Percentiles rank a stretch among this genome's conserved stretches.
phyloP scores from a whole-genome alignment of 164 flowering plant genomes.

The Platanus orientalis region DNA sequence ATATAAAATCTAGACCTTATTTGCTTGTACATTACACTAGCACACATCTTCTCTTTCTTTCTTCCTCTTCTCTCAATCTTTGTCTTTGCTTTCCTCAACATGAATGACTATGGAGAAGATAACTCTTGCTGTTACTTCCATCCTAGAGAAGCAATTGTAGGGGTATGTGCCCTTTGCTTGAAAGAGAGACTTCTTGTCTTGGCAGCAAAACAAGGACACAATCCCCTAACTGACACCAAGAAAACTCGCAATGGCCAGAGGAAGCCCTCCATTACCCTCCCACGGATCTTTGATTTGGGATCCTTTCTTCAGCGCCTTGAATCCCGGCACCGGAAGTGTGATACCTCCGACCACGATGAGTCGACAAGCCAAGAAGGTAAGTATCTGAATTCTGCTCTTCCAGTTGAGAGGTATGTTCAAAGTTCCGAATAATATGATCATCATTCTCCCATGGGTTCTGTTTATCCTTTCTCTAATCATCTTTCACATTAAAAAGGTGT shows the following conservation, averaged over 20 bases:
- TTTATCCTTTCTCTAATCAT: background rate
- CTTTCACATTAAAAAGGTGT: background rate
- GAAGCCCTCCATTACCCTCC: constrained; percentile 24
- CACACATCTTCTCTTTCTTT: background rate
- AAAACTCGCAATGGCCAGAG: constrained; percentile 8
- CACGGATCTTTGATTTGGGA: constrained; percentile 58
- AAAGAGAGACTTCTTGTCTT: constrained; percentile 73
- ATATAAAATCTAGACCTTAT: background rate
- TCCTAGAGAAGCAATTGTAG: constrained; percentile 46
- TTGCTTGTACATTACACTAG: background rate
- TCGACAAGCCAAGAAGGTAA: constrained; percentile 69
- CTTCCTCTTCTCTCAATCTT: background rate
- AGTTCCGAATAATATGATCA: background rate
- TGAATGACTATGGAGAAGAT: constrained; percentile 40
- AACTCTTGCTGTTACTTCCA: constrained; percentile 53
- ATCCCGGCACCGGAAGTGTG: constrained; percentile 36
- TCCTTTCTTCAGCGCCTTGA: constrained; percentile 59
- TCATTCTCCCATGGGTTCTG: background rate
- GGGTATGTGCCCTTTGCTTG: constrained; percentile 76
- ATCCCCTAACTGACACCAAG: background rate
- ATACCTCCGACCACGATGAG: constrained; percentile 18
- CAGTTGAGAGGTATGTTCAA: background rate
- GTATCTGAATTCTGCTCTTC: background rate
- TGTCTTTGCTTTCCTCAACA: constrained; percentile 7
- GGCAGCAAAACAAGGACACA: constrained; percentile 49